phyloP scores from a whole-genome alignment of 768 basidiomycete species.

The Brasilioporus rufonigricans region DNA sequence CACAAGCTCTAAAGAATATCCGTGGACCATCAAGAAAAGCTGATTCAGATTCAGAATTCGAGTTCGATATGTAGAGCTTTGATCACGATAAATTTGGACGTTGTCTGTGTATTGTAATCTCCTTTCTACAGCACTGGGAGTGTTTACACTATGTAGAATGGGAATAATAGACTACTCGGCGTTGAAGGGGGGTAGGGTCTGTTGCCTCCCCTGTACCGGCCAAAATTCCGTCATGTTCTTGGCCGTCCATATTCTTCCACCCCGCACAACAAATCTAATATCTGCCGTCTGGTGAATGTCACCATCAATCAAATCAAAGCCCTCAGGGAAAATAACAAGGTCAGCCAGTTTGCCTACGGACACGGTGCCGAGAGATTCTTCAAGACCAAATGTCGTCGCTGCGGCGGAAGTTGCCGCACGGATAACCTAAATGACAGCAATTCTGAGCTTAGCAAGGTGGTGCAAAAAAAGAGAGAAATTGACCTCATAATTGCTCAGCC shows the following conservation, averaged over 20 bases:
- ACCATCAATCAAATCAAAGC: slow-evolving; percentile 53
- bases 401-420: slow-evolving; percentile 67
- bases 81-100: neutral
- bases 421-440: slow-evolving; percentile 44
- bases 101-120: neutral
- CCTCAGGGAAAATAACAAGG: slow-evolving; percentile 62
- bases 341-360: slow-evolving; percentile 69
- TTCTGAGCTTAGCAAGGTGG: neutral
- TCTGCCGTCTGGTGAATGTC: slow-evolving; percentile 50
- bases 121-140: neutral
- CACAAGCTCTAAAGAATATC: slow-evolving; percentile 52
- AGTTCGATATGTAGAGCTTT: slow-evolving; percentile 57
- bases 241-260: slow-evolving; percentile 72
- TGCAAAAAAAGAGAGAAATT: neutral
- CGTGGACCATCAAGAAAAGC: slow-evolving; percentile 48
- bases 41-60: slow-evolving; percentile 78
- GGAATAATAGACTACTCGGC: slow-evolving; percentile 30
- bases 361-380: slow-evolving; percentile 59
- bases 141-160: neutral
- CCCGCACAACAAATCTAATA: slow-evolving; percentile 55
- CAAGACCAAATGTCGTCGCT: slow-evolving; percentile 63
- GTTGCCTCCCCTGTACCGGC: slow-evolving; percentile 61
- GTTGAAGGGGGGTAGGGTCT: slow-evolving; percentile 59
- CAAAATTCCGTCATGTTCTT: slow-evolving; percentile 66
- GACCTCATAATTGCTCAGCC: slow-evolving; percentile 70